Evolutionary conservation across 345 rosid species (phyloP).

Genomic region (Citropsis articulata): DNA sequence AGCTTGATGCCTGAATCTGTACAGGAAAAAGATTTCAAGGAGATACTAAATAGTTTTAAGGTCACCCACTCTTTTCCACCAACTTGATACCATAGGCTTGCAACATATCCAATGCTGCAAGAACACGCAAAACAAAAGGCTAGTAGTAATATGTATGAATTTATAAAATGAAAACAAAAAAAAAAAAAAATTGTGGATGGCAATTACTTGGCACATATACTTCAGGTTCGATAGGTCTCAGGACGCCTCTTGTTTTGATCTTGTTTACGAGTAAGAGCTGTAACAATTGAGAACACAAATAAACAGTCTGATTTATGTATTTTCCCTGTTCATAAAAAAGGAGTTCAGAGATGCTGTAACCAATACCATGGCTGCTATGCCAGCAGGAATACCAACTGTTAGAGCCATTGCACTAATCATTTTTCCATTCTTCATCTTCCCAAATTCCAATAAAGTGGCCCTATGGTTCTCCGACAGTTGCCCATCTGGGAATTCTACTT

Average conservation of each 20-base stretch:
- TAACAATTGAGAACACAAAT: slow-evolving; percentile 13
- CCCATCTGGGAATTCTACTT: slow-evolving; percentile 70
- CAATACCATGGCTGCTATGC: slow-evolving; percentile 83
- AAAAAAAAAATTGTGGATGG: neutral
- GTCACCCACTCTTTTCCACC: slow-evolving; percentile 56
- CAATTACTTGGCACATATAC: slow-evolving; percentile 76
- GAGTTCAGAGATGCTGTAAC: neutral
- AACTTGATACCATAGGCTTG: slow-evolving; percentile 72
- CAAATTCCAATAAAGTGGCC: slow-evolving; percentile 82
- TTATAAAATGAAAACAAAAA: no score
- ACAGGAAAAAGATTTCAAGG: neutral
- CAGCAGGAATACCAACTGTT: slow-evolving; percentile 89
- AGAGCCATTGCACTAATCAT: slow-evolving; percentile 79
- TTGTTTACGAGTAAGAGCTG: slow-evolving; percentile 79
- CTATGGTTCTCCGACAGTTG: slow-evolving; percentile 46
- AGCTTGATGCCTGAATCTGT: neutral
- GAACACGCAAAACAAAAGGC: neutral
- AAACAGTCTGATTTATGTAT: neutral
- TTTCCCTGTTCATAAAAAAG: neutral
- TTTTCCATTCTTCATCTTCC: slow-evolving; percentile 54
- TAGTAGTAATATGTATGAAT: neutral
- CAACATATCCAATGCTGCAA: slow-evolving; percentile 74
- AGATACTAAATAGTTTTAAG: neutral
- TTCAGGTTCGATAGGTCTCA: slow-evolving; percentile 83
- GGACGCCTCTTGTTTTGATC: slow-evolving; percentile 73